phyloP scores from a whole-genome alignment of 495 filamentous ascomycete genomes.

The Daldinia caldariorum region DNA sequence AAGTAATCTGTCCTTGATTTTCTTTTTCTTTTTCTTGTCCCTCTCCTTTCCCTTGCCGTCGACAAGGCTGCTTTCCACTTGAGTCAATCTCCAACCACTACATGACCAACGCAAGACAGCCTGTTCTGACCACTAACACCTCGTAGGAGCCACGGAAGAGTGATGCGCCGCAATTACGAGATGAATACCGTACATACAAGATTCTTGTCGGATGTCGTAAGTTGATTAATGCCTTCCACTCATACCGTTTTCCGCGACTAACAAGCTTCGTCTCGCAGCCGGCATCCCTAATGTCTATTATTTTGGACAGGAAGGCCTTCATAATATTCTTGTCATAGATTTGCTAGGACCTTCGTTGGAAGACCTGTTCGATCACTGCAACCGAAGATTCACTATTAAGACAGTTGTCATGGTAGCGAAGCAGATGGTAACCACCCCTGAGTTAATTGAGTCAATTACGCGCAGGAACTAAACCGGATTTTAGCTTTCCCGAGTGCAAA shows the following conservation, averaged over 20 bases:
- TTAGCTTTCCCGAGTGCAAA: constrained; percentile 95
- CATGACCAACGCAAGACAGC: background rate
- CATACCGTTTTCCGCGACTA: constrained; percentile 22
- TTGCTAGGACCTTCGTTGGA: constrained; percentile 95
- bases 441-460: background rate
- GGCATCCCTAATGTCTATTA: constrained; percentile 99
- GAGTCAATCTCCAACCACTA: constrained; percentile 3
- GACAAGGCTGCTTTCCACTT: background rate
- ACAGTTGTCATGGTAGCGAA: constrained; percentile 99
- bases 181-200: constrained; percentile 99
- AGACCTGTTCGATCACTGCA: constrained; percentile 98
- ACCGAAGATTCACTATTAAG: constrained; percentile 93
- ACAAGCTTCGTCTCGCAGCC: constrained; percentile 62
- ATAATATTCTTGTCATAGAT: constrained; percentile 99
- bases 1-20: constrained; percentile 53
- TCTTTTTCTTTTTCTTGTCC: background rate
- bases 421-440: constrained; percentile 82
- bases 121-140: constrained; percentile 20
- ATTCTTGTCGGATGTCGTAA: constrained; percentile 98
- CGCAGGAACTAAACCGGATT: constrained; percentile 17
- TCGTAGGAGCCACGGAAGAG: constrained; percentile 95
- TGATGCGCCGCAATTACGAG: constrained; percentile 95
- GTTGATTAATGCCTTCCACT: constrained; percentile 53
- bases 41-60: background rate
- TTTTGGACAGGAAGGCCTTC: constrained; percentile 97